Evolutionary conservation across 1,284 basidiomycete genomes (phyloP).

Genomic region (Ustilago curta): DNA sequence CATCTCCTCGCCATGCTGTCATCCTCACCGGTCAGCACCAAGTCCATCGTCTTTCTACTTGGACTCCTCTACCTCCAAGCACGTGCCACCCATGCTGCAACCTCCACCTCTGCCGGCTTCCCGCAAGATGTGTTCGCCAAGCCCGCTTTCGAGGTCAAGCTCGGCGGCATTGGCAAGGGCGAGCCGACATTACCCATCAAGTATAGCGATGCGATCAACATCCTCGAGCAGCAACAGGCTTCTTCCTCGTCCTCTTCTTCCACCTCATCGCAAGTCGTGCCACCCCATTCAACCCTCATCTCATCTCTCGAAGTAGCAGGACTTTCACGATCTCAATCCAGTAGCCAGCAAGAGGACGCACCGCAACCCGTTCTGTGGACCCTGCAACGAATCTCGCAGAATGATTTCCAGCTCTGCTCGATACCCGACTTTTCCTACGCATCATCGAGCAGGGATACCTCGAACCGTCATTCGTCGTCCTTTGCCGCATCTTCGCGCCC

Average conservation of each 20-base stretch:
- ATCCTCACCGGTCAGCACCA: slow-evolving; percentile 16
- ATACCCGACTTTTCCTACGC: slow-evolving; percentile 39
- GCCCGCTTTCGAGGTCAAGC: slow-evolving; percentile 38
- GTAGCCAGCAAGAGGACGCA: neutral
- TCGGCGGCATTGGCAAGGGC: slow-evolving; percentile 3
- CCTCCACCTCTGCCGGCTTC: slow-evolving; percentile 40
- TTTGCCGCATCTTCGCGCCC: slow-evolving; percentile 9
- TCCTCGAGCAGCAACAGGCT: slow-evolving; percentile 42
- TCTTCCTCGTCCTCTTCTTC: slow-evolving; percentile 10
- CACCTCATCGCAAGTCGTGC: slow-evolving; percentile 1
- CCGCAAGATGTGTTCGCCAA: slow-evolving; percentile 51
- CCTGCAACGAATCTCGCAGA: slow-evolving; percentile 30
- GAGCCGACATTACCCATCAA: slow-evolving; percentile 29
- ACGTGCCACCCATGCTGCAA: slow-evolving; percentile 19
- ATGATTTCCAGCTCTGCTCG: slow-evolving; percentile 42
- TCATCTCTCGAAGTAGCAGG: slow-evolving; percentile 22
- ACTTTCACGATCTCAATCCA: neutral
- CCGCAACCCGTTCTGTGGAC: slow-evolving; percentile 12
- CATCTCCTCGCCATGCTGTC: slow-evolving; percentile 5
- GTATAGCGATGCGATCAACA: slow-evolving; percentile 21
- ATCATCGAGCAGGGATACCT: slow-evolving; percentile 2
- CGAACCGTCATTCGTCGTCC: neutral
- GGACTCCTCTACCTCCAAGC: slow-evolving; percentile 34
- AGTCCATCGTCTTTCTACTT: slow-evolving; percentile 30
- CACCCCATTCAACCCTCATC: slow-evolving; percentile 1